Base-by-base conservation (phyloP, 129 eudicot genomes). In the Logfia minima region DNA sequence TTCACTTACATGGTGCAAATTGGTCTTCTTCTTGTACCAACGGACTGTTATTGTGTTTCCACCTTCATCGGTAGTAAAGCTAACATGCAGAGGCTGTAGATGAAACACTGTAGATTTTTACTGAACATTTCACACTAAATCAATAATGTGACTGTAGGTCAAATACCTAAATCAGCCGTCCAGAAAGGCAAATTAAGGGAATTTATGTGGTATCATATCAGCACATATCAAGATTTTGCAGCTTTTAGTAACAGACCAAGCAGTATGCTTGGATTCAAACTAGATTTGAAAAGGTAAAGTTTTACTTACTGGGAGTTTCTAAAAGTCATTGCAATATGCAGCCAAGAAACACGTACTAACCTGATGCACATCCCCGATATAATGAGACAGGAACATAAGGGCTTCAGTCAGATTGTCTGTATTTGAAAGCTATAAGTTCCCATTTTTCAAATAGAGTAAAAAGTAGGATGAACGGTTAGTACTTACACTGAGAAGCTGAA, bases 401-500 rank as follows among this genome's bases (percentile, higher is more conserved):
- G 99, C 99, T 84, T 95, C 99, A 4, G 99, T 95, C 88, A 95
- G 79, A 85, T 95, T 95, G 79, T 92, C 99, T 95, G 92, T 74
- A 72, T 76, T 29, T 8, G 75, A 66, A n/a, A 45, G 18, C 21
- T 55, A 73, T 71, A 29, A 81, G 75, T 73, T 76, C 32, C 81
- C 74, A 75, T 11, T 68, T 65, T 31, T 51, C n/a, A 75, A 31
- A 74, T 23, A 66, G 31, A 13, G 62, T 16, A 73, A 35, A 70
- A 55, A 28, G 13, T 18, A 11, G 16, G 16, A 26, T 11, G 3
- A 66, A 66, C 2, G 28, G 16, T 28, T 1, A 8, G 60, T 70
- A n/a, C 95, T 81, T 85, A 91, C 97, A 89, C 26, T 81, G 84
- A 19, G 34, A 26, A 67, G 41, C 85, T 66, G 86, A 86, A 80